Percentiles rank a stretch among this genome's conserved stretches.
Conservation (phyloP, 345 rosid species). For the Hibiscus syriacus region DNA sequence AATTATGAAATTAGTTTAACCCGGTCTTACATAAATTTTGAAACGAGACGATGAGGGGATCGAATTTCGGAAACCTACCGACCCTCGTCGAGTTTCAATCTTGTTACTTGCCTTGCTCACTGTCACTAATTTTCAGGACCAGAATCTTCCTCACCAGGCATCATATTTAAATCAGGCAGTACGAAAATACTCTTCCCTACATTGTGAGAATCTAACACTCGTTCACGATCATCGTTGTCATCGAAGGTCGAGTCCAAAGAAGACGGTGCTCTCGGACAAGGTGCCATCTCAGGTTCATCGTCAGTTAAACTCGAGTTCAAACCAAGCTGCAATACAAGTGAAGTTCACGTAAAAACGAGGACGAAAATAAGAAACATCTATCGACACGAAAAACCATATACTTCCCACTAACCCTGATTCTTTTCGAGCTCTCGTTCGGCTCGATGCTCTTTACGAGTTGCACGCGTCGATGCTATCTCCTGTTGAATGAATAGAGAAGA, state of each 20-base stretch:
- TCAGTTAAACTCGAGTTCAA: constrained; percentile 14
- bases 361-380: background rate
- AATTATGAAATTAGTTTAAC: background rate
- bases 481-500: constrained; percentile 21
- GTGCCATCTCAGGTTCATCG: constrained; percentile 11
- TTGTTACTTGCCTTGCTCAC: no score
- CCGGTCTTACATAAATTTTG: constrained; percentile 12
- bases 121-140: no score
- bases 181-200: constrained; percentile 21
- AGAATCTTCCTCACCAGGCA: constrained; percentile 43
- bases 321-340: constrained; percentile 40
- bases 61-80: background rate
- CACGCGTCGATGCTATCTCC: constrained; percentile 51
- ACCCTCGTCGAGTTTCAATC: no score
- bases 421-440: constrained; percentile 58
- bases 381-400: background rate
- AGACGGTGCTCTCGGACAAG: constrained; percentile 4
- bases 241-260: constrained; percentile 8
- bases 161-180: constrained; percentile 75
- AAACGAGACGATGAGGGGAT: background rate
- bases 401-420: constrained; percentile 47
- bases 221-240: constrained; percentile 13
- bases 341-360: background rate
- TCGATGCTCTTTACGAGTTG: constrained; percentile 37
- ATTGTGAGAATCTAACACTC: constrained; percentile 20